phyloP scores from a whole-genome alignment of 2,329 filamentous ascomycete species.

The Verticillium alfalfae region DNA sequence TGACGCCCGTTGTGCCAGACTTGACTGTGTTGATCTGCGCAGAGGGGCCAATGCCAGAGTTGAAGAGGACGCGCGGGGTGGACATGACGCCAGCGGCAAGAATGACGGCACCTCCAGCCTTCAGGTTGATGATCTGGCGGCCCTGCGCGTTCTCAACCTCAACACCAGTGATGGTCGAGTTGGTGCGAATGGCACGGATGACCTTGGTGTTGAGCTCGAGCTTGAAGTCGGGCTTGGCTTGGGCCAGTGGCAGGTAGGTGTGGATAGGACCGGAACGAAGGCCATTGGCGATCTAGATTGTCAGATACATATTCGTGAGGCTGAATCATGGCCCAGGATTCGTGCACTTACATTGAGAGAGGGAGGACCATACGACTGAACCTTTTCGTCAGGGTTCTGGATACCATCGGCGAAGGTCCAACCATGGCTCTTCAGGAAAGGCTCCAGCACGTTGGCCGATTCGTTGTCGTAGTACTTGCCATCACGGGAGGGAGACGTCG shows the following conservation, averaged over 20 bases:
- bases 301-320: neutral
- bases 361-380: conserved; percentile 8
- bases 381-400: conserved; percentile 11
- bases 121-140: conserved; percentile 14
- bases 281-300: conserved; percentile 11
- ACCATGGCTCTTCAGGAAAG: conserved; percentile 8
- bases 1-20: conserved; percentile 36
- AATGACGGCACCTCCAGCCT: conserved; percentile 9
- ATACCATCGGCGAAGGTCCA: conserved; percentile 12
- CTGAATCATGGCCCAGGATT: no score
- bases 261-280: conserved; percentile 13
- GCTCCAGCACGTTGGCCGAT: conserved; percentile 7
- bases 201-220: conserved; percentile 15
- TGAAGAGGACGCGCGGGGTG: conserved; percentile 42
- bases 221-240: conserved; percentile 29
- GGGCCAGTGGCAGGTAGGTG: conserved; percentile 33
- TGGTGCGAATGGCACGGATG: conserved; percentile 12
- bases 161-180: conserved; percentile 28
- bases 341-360: conserved; percentile 9
- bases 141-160: conserved; percentile 14
- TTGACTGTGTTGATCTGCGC: conserved; percentile 38
- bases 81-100: conserved; percentile 14
- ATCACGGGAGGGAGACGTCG: conserved; percentile 17
- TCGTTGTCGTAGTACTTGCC: conserved; percentile 12
- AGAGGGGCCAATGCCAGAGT: conserved; percentile 48